Conservation (phyloP, 345 rosid species). For the Linum trigynum region DNA sequence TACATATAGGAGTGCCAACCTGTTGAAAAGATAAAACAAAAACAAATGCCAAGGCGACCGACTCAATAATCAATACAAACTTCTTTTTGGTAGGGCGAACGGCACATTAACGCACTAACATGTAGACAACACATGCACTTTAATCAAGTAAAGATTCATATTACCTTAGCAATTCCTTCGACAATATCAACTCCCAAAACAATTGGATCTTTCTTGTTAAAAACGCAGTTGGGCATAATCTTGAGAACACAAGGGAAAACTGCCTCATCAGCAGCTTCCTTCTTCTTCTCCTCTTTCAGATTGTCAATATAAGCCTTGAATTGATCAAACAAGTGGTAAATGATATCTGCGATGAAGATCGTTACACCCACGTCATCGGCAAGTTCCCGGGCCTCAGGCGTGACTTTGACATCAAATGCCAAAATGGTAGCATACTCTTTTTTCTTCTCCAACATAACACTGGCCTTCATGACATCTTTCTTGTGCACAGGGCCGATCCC, state of each 20-base stretch:
- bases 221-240: slow-evolving; percentile 67
- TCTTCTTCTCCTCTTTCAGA: slow-evolving; percentile 86
- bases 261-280: slow-evolving; percentile 83
- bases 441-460: slow-evolving; percentile 90
- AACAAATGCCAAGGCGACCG: background rate
- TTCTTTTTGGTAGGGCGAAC: too few species aligned
- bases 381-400: slow-evolving; percentile 84
- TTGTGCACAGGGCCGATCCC: slow-evolving; percentile 87
- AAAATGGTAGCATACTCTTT: slow-evolving; percentile 82
- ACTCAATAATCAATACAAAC: background rate
- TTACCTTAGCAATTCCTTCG: slow-evolving; percentile 76
- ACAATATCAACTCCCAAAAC: slow-evolving; percentile 75
- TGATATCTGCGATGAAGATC: slow-evolving; percentile 86
- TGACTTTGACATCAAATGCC: slow-evolving; percentile 93
- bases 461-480: slow-evolving; percentile 87
- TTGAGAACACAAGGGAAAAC: slow-evolving; percentile 82
- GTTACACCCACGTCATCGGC: slow-evolving; percentile 82
- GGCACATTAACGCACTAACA: too few species aligned
- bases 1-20: slow-evolving; percentile 89
- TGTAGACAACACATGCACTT: too few species aligned
- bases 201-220: slow-evolving; percentile 82
- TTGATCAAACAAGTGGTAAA: slow-evolving; percentile 84
- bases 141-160: background rate
- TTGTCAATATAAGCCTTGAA: slow-evolving; percentile 74
- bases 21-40: slow-evolving; percentile 17